Conservation (phyloP, 108 stramenopile species). For the Epithemia pelagica region DNA sequence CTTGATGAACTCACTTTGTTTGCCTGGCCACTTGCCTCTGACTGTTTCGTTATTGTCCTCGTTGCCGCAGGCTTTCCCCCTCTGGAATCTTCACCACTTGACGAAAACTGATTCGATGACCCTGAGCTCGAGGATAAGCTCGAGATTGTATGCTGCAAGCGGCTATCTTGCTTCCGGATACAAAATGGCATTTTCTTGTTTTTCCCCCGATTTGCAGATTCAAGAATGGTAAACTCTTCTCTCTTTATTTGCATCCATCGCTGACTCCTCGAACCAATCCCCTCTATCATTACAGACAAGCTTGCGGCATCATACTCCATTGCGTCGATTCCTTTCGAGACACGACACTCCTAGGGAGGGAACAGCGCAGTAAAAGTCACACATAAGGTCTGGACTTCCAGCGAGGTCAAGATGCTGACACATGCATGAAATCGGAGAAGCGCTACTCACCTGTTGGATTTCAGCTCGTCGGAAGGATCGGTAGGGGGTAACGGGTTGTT, state of each 20-base stretch:
- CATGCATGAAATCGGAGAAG: no score
- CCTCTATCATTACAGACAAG: constrained; percentile 79
- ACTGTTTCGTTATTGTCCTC: constrained; percentile 14
- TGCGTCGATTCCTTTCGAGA: constrained; percentile 70
- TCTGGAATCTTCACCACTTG: constrained; percentile 44
- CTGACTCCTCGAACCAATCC: constrained; percentile 61
- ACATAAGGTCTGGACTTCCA: constrained; percentile 18
- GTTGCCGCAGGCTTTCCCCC: constrained; percentile 9
- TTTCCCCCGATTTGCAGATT: constrained; percentile 27
- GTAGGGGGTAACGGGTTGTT: constrained; percentile 84
- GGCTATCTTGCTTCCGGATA: constrained; percentile 40
- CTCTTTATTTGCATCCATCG: constrained; percentile 79
- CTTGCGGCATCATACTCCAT: constrained; percentile 79
- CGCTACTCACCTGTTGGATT: constrained; percentile 64
- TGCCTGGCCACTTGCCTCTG: constrained; percentile 8
- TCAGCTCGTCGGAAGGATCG: constrained; percentile 73
- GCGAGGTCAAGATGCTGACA: no score
- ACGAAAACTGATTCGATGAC: constrained; percentile 43
- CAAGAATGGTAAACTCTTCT: constrained; percentile 45
- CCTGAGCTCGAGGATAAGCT: constrained; percentile 72
- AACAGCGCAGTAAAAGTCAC: constrained; percentile 1
- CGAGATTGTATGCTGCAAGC: constrained; percentile 61
- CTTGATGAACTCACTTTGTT: constrained; percentile 60
- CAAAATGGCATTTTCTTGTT: constrained; percentile 44
- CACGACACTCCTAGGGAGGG: constrained; percentile 63